Percentiles rank a stretch among this genome's conserved stretches.
Conservation (phyloP, 2,329 filamentous ascomycete species). For the Colletotrichum cuscutae region DNA sequence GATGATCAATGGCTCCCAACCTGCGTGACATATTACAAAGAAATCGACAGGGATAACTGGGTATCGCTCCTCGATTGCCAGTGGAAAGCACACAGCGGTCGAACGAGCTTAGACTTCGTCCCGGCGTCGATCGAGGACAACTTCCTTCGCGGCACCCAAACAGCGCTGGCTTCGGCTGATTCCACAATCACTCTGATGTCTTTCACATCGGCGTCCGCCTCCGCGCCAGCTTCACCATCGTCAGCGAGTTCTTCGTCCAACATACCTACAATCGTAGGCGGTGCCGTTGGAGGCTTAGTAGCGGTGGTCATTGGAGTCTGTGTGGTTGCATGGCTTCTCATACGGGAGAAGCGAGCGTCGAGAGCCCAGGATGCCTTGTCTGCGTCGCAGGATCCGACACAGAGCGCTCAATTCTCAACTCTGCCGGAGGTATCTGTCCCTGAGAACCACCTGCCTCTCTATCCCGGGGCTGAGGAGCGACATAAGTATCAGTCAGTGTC, state of each 20-base stretch:
- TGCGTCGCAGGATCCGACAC: background rate
- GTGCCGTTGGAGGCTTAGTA: background rate
- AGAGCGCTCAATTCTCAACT: no score
- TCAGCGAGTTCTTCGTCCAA: background rate
- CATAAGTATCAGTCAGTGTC: background rate
- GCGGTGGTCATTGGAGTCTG: background rate
- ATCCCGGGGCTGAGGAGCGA: background rate
- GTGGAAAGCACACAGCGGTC: background rate
- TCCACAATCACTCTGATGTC: background rate
- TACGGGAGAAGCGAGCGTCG: background rate
- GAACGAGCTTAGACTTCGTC: background rate
- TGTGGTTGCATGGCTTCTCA: background rate
- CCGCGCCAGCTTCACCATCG: background rate
- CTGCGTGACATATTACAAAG: background rate
- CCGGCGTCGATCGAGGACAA: background rate
- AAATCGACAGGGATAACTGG: background rate
- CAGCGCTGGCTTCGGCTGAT: no score
- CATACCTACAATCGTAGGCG: background rate
- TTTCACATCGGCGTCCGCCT: background rate
- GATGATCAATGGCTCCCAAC: background rate
- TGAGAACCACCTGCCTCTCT: background rate
- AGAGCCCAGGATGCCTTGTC: background rate
- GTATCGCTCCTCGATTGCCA: background rate
- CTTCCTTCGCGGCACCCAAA: background rate
- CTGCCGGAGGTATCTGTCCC: background rate